Evolutionary conservation across 495 filamentous ascomycete species (phyloP), one percentile per base, ranked within the genome.

Genomic region (Hypoxylon intermedium): DNA sequence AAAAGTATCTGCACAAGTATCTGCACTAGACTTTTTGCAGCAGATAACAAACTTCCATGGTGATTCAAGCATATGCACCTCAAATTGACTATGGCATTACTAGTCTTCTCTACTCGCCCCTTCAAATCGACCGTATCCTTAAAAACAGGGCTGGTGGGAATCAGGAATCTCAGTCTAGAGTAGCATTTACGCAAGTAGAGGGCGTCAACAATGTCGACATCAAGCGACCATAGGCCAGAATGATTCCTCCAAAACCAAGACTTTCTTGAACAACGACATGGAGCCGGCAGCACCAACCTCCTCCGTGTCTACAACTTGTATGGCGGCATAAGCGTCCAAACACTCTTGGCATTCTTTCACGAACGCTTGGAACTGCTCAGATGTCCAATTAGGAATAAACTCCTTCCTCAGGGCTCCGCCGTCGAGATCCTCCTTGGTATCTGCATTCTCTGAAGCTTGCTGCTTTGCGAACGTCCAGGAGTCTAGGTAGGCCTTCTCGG

Each of bases 301-400:
- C 33, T 56, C 34, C 9, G 59, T 60, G 15, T 63, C 65, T 19
- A 42, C 60, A 6, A 37, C 56, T 37, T 48, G 53, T 2, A 20
- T 60, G 28, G 47, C 50, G 7, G 58, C 65, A 24, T 65, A 72
- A 4, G 72, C 77, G 58, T 79, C 74, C 24, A 75, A 53, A 63
- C 70, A 61, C 38, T 54, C 74, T 6, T 70, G 76, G 51, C 80
- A 70, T 67, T 77, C 73, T 75, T 81, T 76, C 24, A 88, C 86
- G 72, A 88, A 88, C 6, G 38, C 72, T 34, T 75, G 76, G 68
- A 89, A 89, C 66, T 85, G 79, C 9, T 37, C 50, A 55, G 79
- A 83, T 50, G 82, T 83, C 86, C 86, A 88, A 67, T 88, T 89
- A 0, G 83, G 83, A 58, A 88, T 87, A 59, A 88, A 87, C 71